Evolutionary conservation across 768 basidiomycete genomes (phyloP), one percentile per base, ranked within the genome.

Genomic region (Candolleomyces eurysporus): DNA sequence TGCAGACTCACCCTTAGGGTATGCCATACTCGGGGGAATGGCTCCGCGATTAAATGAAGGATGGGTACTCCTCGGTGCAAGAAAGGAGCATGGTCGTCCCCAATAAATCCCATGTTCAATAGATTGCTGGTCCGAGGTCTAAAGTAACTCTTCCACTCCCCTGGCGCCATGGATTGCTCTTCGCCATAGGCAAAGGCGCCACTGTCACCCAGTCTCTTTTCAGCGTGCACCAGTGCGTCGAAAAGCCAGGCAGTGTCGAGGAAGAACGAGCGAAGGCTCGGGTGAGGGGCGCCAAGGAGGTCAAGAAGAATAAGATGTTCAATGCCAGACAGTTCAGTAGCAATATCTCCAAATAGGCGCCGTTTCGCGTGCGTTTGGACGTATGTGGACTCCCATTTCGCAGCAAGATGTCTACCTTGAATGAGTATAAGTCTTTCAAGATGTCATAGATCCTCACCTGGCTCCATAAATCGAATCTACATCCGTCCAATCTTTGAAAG

Each of bases 401-500:
- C 78, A 5, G 96, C 94, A 19, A 99, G 84, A 75, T 99, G 94
- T 65, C 95, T 96, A 65, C 58, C 6, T 61, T 59, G 53, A 42
- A 31, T 36, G 56, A 36, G 26, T 31, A 22, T 60, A 22, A 14
- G 39, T 57, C 21, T 48, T 48, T 19, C 42, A 32, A 26, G 36
- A 11, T 49, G 21, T n/a, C 7, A 59, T 19, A 51, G 59, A 16
- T 26, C 19, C 58, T 31, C 67, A 94, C 96, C 92, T 86, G 45
- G 96, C 89, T n/a, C 96, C 96, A 70, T 99, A 99, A 48, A 94
- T 87, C 1, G 93, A 96, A 73, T 99, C 96, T 2, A 83, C 86
- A 32, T 80, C 83, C 2, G 93, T 94, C 96, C 96, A 99, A 30
- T 84, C 79, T 51, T 85, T 80, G 73, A 96, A 98, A 0, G 97